A percentile compares a stretch with the other conserved stretches of the same genome.
Evolutionary conservation across 441 rosid species (phyloP).

Genomic region (Lepidium campestre): DNA sequence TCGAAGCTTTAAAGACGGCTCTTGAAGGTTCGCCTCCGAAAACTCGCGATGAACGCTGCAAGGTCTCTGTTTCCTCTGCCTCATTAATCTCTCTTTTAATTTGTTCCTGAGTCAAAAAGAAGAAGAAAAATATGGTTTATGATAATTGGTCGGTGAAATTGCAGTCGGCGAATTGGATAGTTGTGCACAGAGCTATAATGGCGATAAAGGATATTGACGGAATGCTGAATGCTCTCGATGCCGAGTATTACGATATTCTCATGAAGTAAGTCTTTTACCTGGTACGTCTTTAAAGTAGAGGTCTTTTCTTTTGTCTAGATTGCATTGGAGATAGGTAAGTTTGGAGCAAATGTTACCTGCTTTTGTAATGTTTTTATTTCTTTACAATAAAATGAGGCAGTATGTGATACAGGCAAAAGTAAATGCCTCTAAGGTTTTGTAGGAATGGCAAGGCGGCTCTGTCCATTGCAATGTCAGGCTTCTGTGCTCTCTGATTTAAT

Average conservation of each 20-base stretch:
- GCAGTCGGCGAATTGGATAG: constrained; percentile 94
- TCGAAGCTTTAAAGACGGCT: constrained; percentile 91
- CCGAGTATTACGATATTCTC: constrained; percentile 90
- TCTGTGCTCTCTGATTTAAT: background rate
- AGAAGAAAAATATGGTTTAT: background rate
- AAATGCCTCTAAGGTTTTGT: background rate
- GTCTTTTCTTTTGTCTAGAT: background rate
- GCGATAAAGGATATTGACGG: constrained; percentile 86
- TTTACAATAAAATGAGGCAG: background rate
- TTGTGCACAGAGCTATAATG: constrained; percentile 88
- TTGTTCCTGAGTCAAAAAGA: background rate
- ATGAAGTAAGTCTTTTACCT: constrained; percentile 62
- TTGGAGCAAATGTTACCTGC: background rate
- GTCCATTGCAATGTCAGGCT: background rate
- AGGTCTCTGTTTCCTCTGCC: constrained; percentile 40
- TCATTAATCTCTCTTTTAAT: background rate
- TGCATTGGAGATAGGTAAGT: background rate
- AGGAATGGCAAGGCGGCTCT: background rate
- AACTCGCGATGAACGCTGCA: constrained; percentile 87
- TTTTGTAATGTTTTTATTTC: background rate
- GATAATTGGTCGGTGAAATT: background rate
- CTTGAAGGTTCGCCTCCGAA: constrained; percentile 90
- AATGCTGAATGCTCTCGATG: constrained; percentile 78
- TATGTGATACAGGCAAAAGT: background rate
- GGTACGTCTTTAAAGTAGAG: background rate